Base-by-base conservation (phyloP, 1,284 basidiomycete species). In the Ganoderma multipileum region DNA sequence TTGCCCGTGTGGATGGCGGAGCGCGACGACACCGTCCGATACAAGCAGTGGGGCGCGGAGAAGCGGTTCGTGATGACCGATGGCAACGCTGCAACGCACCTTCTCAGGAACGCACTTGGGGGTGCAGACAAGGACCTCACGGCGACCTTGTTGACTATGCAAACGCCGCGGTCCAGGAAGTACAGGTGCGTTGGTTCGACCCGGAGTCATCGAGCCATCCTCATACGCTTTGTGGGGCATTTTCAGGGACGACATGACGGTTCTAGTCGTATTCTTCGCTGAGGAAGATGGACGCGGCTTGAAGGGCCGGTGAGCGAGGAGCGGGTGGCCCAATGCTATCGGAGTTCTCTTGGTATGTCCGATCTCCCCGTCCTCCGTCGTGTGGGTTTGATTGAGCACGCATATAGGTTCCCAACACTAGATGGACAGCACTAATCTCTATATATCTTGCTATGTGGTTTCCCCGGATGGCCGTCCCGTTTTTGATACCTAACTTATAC, bases 31-130 rank as follows among this genome's bases (percentile, higher is more conserved):
- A 76, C 77, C 1, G 68, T 72, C 26, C 73, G 78, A 28, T 77
- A 79, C 66, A 65, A 73, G 3, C 79, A 79, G 23, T 86, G 85
- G 85, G 71, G 78, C 4, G 76, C 79, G 12, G 73, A 82, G 67
- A 86, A 84, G 72, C 74, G 72, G 28, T 86, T 87, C 69, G 74
- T 86, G 60, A 81, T 81, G 69, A 73, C 79, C 65, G 86, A 88
- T 70, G 72, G 74, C 16, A 89, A 86, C 71, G 84, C 83, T 7
- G 83, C 86, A 9, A 84, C 82, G 1, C 89, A 91, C 78, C 74
- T 92, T 20, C 78, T 86, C 36, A 79, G 88, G 66, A 92, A 91
- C 71, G 88, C 88, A 0, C 78, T 91, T 33, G 89, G 89, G 12
- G 89, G 89, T 3, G 86, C 84, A 2, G 81, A 89, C 75, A 71